Base-by-base conservation (phyloP, 2,329 filamentous ascomycete species). In the Colletotrichum musicola region DNA sequence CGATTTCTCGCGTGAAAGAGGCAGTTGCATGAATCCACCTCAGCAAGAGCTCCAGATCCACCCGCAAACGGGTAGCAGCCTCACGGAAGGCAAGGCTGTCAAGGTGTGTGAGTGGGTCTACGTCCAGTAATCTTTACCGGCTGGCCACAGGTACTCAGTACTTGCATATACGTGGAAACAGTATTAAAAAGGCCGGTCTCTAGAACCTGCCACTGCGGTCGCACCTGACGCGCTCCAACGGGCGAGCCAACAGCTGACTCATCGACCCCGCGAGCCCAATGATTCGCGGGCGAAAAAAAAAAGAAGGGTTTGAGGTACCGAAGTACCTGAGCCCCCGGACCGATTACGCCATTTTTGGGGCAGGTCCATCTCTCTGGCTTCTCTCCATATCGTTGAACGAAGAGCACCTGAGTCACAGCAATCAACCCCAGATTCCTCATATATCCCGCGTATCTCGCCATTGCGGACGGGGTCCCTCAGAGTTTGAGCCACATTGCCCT, bases 51-150 rank as follows among this genome's bases (percentile, higher is more conserved):
- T 67, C 63, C 27, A 50, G 64, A 62, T 54, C 67, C 67, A 69
- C 67, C 67, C 40, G 51, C 58, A 63, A 68, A 46, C 63, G 58
- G 46, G 58, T 68, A 68, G 53, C 67, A 69, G 67, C 67, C 67
- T 69, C 53, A 69, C 46, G 57, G 49, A 69, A 42, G 35, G 46
- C 66, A 68, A 69, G 67, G 67, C 67, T 69, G 64, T 22, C 30
- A 35, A 35, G 30, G 30, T 10, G 30, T 7, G 20, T 53, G 46
- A 10, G 20, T 54, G 22, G 47, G 30, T 27, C 38, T 22, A 58
- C 60, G 51, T 46, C 40, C 40, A 42, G 40, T 42, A 22, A 35
- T 50, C 58, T 42, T 18, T 66, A 67, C 35, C 54, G 30, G 60
- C 12, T 55, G 38, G 16, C 20, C 35, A 27, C 58, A 56, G 25